Evolutionary conservation across 2,329 filamentous ascomycete genomes (phyloP).

Genomic region (Cryphonectria carpinicola): DNA sequence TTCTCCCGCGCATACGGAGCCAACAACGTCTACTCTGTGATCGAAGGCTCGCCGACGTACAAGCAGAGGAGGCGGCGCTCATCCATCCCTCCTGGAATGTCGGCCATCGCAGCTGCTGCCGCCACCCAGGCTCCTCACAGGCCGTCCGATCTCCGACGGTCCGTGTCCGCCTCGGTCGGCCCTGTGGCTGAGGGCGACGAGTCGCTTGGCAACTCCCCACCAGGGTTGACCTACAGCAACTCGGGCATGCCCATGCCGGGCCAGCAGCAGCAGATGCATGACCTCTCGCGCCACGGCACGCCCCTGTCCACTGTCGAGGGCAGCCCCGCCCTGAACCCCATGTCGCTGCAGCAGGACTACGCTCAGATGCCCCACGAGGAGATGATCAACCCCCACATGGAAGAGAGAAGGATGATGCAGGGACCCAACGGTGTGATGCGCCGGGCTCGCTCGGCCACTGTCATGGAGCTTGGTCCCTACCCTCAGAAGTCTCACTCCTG

Average conservation of each 20-base stretch:
- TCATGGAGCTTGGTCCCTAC: constrained; percentile 95
- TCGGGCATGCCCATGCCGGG: constrained; percentile 65
- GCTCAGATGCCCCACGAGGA: constrained; percentile 66
- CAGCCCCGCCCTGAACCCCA: constrained; percentile 73
- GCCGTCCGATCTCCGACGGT: constrained; percentile 88
- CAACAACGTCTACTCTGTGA: constrained; percentile 90
- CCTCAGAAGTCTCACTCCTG: constrained; percentile 98
- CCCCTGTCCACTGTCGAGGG: constrained; percentile 84
- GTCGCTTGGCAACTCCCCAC: constrained; percentile 76
- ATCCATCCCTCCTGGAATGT: constrained; percentile 82
- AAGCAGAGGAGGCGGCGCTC: constrained; percentile 95
- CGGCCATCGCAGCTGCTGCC: constrained; percentile 68
- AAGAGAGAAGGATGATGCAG: constrained; percentile 70
- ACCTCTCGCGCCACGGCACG: constrained; percentile 89
- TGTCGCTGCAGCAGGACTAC: constrained; percentile 74
- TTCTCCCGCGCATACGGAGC: constrained; percentile 74
- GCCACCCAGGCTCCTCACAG: constrained; percentile 57
- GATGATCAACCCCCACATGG: constrained; percentile 60
- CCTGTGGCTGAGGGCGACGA: constrained; percentile 82
- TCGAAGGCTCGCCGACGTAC: constrained; percentile 97
- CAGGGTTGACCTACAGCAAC: constrained; percentile 73
- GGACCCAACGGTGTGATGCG: constrained; percentile 78
- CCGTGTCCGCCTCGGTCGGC: constrained; percentile 84
- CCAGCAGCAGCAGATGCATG: constrained; percentile 74
- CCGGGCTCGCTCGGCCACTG: constrained; percentile 89